These are phyloP conservation scores for Aspergillus avenaceus DNA, from an alignment of 495 filamentous ascomycete genomes.

Conservation along the genomic window DNA sequence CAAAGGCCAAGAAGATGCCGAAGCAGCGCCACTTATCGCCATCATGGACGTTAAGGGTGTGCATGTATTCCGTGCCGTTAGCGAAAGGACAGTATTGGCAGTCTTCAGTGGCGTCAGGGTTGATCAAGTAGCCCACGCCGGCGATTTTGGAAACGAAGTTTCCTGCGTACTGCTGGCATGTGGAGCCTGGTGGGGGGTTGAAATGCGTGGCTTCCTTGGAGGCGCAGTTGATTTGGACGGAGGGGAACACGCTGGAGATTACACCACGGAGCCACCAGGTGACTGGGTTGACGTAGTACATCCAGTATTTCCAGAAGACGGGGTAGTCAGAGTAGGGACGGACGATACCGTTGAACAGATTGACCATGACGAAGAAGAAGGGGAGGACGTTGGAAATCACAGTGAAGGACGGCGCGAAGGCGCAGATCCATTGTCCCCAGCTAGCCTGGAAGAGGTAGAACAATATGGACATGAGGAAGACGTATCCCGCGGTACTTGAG, in stretches of 20 bases:
- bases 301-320: constrained; percentile 78
- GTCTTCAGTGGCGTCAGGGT: constrained; percentile 47
- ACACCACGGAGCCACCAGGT: constrained; percentile 75
- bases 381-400: constrained; percentile 74
- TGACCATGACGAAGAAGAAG: constrained; percentile 78
- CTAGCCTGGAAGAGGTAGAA: constrained; percentile 75
- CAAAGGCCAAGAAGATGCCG: constrained; percentile 74
- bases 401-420: constrained; percentile 75
- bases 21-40: constrained; percentile 70
- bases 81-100: constrained; percentile 77
- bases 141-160: constrained; percentile 46
- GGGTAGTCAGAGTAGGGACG: constrained; percentile 55
- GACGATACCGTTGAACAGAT: constrained; percentile 72
- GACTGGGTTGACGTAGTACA: constrained; percentile 68
- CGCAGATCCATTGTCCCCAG: constrained; percentile 84
- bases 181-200: constrained; percentile 57
- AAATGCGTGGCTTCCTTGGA: constrained; percentile 61
- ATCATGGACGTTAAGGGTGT: constrained; percentile 59
- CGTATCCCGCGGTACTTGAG: constrained; percentile 65
- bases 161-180: constrained; percentile 58
- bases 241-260: constrained; percentile 56
- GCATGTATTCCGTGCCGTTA: constrained; percentile 63
- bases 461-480: constrained; percentile 77
- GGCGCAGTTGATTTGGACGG: constrained; percentile 53
- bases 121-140: constrained; percentile 53